Base-by-base conservation (phyloP, 1,284 basidiomycete species). In the Pseudozyma pruni region DNA sequence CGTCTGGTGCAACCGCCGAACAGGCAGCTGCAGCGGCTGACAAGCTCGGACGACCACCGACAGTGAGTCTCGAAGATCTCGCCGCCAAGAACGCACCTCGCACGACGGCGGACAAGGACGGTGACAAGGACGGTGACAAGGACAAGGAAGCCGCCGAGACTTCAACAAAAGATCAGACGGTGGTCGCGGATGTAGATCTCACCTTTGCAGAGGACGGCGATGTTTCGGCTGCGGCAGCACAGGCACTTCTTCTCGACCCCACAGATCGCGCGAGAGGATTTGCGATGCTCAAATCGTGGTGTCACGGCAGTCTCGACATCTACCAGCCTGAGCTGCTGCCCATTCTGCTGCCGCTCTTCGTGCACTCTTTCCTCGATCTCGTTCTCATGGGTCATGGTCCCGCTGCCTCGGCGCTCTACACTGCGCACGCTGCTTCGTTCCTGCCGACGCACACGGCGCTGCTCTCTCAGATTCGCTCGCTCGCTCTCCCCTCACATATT, bases 321-420 rank as follows among this genome's bases (percentile, higher is more conserved):
- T 93, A 94, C 83, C 80, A 84, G 52, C 92, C 93, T 58, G 94
- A 98, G 83, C 91, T 99, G 72, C 86, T 91, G 63, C 92, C 93
- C 33, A 90, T 98, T 32, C 85, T 97, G 16, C 94, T 94, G 78
- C 96, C 96, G 4, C 91, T 99, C 64, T 98, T 98, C 81, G 93
- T 92, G 38, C 94, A 99, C 83, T 96, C 96, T 78, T 98, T 95
- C 83, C 86, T 99, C 32, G 94, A 98, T 82, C 87, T 99, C 44
- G 90, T 98, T 51, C 89, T 94, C 76, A 89, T 90, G 64, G 93
- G 92, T 4, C 93, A 92, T 83, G 90, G 91, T 73, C 90, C 93
- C 74, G 91, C 93, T 19, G 79, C 78, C 14, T 86, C 89, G 27
- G 86, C 87, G 37, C 94, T 97, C 84, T 92, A 89, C 83, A 83